Percentiles rank a stretch among this genome's conserved stretches.
Conservation (phyloP, 169 alveolate genomes). For the Plasmodium inui region DNA sequence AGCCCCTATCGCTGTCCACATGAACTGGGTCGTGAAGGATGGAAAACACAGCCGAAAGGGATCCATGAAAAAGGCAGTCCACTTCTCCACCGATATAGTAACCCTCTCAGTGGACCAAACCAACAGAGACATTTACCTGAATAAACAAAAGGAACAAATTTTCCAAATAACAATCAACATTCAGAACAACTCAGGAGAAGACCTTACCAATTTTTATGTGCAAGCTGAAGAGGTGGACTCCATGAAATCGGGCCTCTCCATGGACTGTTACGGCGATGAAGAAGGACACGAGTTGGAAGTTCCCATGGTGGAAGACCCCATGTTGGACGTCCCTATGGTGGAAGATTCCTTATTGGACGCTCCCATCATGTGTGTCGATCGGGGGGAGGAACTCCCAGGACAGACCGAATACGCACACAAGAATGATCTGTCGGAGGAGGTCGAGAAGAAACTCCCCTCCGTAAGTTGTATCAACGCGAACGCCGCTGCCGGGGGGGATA, state of each 20-base stretch:
- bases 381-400: background rate
- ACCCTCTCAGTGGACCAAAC: slow-evolving; percentile 24
- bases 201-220: slow-evolving; percentile 33
- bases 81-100: slow-evolving; percentile 21
- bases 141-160: slow-evolving; percentile 26
- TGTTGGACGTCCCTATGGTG: too few relatives aligned
- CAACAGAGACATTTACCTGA: slow-evolving; percentile 32
- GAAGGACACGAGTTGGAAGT: background rate
- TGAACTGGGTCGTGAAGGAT: slow-evolving; percentile 34
- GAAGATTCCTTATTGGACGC: background rate
- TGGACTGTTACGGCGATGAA: background rate
- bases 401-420: background rate
- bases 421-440: background rate
- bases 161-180: slow-evolving; percentile 30
- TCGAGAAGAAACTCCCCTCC: background rate
- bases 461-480: background rate
- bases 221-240: slow-evolving; percentile 45
- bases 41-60: slow-evolving; percentile 3
- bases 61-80: slow-evolving; percentile 3
- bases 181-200: slow-evolving; percentile 40
- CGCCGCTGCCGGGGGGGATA: background rate
- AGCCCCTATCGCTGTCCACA: background rate
- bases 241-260: background rate
- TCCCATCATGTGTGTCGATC: background rate
- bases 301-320: background rate